phyloP scores from a whole-genome alignment of 73 alveolate genomes.

The Uronychia setigera region DNA sequence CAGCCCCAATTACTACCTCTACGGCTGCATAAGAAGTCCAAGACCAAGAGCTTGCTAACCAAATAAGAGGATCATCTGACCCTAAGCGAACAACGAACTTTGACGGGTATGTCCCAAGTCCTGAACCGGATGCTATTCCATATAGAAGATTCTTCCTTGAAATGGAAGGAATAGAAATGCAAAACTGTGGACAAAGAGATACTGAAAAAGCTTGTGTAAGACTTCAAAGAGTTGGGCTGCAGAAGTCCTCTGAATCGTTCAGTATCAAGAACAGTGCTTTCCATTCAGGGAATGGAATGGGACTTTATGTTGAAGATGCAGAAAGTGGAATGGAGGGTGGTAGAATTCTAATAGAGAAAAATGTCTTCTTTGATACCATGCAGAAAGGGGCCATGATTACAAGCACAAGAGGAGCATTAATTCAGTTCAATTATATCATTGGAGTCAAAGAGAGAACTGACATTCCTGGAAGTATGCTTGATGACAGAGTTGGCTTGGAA shows the following conservation, averaged over 20 bases:
- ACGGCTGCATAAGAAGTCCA: too few species aligned
- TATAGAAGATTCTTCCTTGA: not conserved
- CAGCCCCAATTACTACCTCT: not conserved
- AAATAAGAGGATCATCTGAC: too few species aligned
- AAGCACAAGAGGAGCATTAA: not conserved
- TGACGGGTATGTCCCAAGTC: too few species aligned
- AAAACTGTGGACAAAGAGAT: constrained; percentile 10
- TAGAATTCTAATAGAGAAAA: constrained; percentile 13
- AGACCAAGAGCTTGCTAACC: too few species aligned
- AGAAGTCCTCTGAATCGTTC: not conserved
- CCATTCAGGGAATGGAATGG: constrained; percentile 38
- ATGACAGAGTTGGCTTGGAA: constrained; percentile 9
- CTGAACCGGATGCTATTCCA: not conserved
- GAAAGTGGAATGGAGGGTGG: too few species aligned
- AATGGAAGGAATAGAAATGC: not conserved
- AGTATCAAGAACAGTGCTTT: constrained; percentile 21
- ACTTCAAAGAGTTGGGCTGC: not conserved
- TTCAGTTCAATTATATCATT: constrained; percentile 8
- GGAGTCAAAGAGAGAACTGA: not conserved
- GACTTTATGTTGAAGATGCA: constrained; percentile 13
- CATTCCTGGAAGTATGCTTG: not conserved
- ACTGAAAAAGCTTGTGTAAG: not conserved
- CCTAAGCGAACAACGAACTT: too few species aligned
- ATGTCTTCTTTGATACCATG: constrained; percentile 12
- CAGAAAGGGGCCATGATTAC: not conserved